Base-by-base conservation (phyloP, 306 rosid genomes). In the Malus sylvestris region DNA sequence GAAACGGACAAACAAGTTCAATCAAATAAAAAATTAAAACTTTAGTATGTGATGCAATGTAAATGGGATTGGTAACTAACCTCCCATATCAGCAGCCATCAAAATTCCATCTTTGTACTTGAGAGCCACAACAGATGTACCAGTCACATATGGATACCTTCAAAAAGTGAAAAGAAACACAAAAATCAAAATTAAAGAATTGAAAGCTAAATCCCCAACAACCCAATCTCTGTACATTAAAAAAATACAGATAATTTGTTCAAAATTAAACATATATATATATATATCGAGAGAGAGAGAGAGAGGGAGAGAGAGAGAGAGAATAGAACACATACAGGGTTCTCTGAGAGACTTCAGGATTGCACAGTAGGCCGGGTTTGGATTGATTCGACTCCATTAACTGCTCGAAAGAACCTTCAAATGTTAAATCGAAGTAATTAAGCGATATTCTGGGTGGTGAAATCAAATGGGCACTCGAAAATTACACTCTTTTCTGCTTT, bases 71-170 rank as follows among this genome's bases (percentile, higher is more conserved):
- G 40, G 76, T 59, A 80, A 58, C 88, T 69, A 4, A 95, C 97
- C 99, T 92, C 97, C 97, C 92, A 89, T 90, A 83, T 95, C 97
- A 67, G 99, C 82, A 69, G 88, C 93, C 99, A 95, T 90, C 35
- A 95, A 87, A 83, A 95, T 87, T 49, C 96, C 99, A 92, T 95
- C 97, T 82, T 91, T 95, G 89, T 87, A 95, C 79, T 95, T 95
- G 83, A 95, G 75, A 64, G 97, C 97, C 53, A 95, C 93, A 0
- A 95, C 97, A 23, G 99, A 95, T 18, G 97, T 84, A 32, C 99
- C 97, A 27, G 97, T 95, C 11, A 95, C 99, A 77, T 89, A 95
- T 1, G 99, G 99, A 78, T 92, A 89, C 86, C 97, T 95, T 72
- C 25, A 72, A 74, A 61, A 64, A 23, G 10, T 44, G 2, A 45